Base-by-base conservation (phyloP, 805 yeast genomes). In the Ogataea ramenticola region DNA sequence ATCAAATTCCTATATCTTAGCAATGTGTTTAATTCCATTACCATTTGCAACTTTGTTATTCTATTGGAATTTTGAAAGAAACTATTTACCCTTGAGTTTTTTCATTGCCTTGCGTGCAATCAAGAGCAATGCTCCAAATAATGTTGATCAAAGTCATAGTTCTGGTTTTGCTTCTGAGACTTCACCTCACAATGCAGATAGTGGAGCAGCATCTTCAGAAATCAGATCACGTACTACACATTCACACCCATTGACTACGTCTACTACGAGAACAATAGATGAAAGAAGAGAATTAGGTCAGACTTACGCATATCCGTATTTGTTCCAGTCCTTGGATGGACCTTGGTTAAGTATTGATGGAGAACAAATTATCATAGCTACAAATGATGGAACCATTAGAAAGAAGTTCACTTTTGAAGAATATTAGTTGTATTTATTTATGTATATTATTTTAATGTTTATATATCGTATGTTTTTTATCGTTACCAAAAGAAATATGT, bases 101-200 rank as follows among this genome's bases (percentile, higher is more conserved):
- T 91, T 86, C 61, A 90, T 91, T 54, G 96, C 98, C 0, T 68
- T 91, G 46, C 75, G 95, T 47, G 86, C 97, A 0, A 80, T 88
- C 40, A 19, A 40, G 30, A 14, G n/a, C 6, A 4, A 20, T 7
- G 11, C 36, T 7, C 21, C 20, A 33, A 33, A 15, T 17, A 26
- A 21, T 24, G 10, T 24, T 32, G 20, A 15, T 4, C 3, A 4
- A n/a, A 19, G 20, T n/a, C 20, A 32, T n/a, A n/a, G 9, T 16
- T 29, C 32, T 4, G 32, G 32, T 24, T 24, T 24, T 29, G 32
- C n/a, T 29, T 32, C 35, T 4, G n/a, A 6, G 3, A 6, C 20
- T 5, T 16, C 35, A 32, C 35, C 35, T 10, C 14, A 5, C 9
- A 8, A n/a, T 16, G 17, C 27, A 24, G 27, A 19, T 33, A 8